phyloP scores from a whole-genome alignment of 441 rosid species.

The Melastoma candidum region DNA sequence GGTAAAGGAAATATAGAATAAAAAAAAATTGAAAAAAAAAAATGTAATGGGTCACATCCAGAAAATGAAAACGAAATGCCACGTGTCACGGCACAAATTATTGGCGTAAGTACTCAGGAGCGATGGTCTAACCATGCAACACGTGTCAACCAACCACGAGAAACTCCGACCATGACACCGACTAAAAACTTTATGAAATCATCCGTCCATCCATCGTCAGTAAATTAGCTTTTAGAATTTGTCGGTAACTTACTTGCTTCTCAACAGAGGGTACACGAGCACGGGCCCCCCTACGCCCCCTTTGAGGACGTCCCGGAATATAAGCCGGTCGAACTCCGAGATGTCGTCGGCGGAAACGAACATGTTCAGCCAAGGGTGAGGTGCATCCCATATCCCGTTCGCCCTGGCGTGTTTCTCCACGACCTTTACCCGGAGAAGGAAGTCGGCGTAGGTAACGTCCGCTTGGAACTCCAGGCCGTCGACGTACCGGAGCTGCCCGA shows the following conservation, averaged over 20 bases:
- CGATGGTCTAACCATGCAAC: no score
- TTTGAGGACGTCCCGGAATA: conserved; percentile 52
- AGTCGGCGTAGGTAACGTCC: conserved; percentile 58
- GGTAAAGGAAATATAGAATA: no score
- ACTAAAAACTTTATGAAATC: no score
- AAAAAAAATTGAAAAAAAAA: no score
- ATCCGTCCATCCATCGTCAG: no score
- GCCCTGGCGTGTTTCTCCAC: conserved; percentile 49
- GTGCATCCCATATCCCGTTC: conserved; percentile 65
- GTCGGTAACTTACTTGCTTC: conserved; percentile 52
- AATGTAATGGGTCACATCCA: no score
- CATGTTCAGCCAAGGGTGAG: conserved; percentile 93
- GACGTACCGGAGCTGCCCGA: conserved; percentile 43
- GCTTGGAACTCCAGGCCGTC: conserved; percentile 41
- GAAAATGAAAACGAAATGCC: no score
- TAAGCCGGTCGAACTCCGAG: conserved; percentile 49
- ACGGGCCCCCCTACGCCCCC: conserved; percentile 84
- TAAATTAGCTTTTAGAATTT: no score
- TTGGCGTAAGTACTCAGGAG: no score
- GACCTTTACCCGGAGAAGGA: conserved; percentile 58
- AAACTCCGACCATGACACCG: no score
- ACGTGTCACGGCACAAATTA: no score
- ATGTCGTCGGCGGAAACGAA: conserved; percentile 56
- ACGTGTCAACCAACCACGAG: no score
- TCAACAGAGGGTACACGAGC: conserved; percentile 72